Base-by-base conservation (phyloP, 192 early-diverging fungal genomes). In the Umbelopsis isabellina region DNA sequence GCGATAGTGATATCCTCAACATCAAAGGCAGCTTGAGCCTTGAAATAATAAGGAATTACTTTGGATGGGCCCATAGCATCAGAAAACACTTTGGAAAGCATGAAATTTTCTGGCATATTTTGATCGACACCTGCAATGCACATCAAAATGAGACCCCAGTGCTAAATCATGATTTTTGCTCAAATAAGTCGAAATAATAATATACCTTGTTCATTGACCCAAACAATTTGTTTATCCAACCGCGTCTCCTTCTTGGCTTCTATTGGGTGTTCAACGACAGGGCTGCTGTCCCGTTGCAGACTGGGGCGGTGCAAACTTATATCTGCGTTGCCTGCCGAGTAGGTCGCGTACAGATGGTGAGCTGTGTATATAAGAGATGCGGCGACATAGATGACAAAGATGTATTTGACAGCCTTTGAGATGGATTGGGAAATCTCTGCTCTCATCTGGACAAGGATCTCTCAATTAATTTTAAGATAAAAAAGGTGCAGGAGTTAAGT, bases 1-100 rank as follows among this genome's bases (percentile, higher is more conserved):
- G 85, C 80, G 22, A 86, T 85, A 5, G 85, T 86, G 30, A 86
- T 79, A 23, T 84, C 85, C 67, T 85, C 80, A 41, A 76, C 66
- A 65, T 83, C 76, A 70, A 81, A 77, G 21, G 49, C 33, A 22
- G 72, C 69, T 33, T 79, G 50, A 0, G 84, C 82, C 23, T 71
- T 67, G 65, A 80, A 84, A 49, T 81, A 85, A 66, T 82, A 84
- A 11, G 85, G 83, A 18, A 83, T 84, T 18, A 86, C 79, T 48
- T 86, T 83, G 13, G 85, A 82, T 9, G 85, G 83, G 44, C 82
- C 80, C 73, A 86, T 78, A 1, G 84, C 70, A 25, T 84, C 83
- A 16, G 82, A 80, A 68, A 81, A 86, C 0, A 84, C 75, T 72
- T 86, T 86, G 30, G 82, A 83, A 49, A 86, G 48, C 55, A 80